Base-by-base conservation (phyloP, 148 eudicot species). In the Beta vulgaris region DNA sequence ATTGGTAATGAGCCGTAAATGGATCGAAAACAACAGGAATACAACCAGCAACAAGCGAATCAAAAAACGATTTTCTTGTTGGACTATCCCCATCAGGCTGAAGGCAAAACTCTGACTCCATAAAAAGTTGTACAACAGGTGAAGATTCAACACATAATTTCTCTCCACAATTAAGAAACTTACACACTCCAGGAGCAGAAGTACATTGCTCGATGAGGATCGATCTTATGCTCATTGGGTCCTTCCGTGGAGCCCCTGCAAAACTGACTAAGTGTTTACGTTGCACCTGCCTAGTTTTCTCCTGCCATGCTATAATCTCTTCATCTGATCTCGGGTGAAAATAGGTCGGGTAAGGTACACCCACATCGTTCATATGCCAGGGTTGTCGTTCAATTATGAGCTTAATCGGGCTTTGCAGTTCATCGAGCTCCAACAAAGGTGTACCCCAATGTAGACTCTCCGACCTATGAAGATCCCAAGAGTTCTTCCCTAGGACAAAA, bases 71-170 rank as follows among this genome's bases (percentile, higher is more conserved):
- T 70, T 90, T 93, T 68, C 97, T 82, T 0, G 97, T 93, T 0
- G 92, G 89, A 69, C 91, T 89, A 25, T 90, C 97, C 0, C 97
- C 98, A 1, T 88, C 85, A 48, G 98, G 97, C 65, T 93, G 98
- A 19, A 93, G 79, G 67, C 96, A 93, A 74, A 93, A 91, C 54
- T 89, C 96, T 0, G 96, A 93, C 69, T 87, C 91, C 77, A 60
- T 79, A 59, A 93, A 87, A 8, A 88, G 83, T 37, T 76, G 65
- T 1, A 88, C 78, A 0, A 93, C 49, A 0, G 86, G 71, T 32
- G 82, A 76, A 2, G 91, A 91, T 0, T 77, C 71, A 60, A 83
- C 75, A 62, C 94, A 91, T 0, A 34, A 66, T 5, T 51, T 51
- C n/a, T 82, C 71, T 5, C 54, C 62, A 68, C 97, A 93, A 32